Conservation (phyloP, 768 basidiomycete genomes). For the Dendrothele bispora region DNA sequence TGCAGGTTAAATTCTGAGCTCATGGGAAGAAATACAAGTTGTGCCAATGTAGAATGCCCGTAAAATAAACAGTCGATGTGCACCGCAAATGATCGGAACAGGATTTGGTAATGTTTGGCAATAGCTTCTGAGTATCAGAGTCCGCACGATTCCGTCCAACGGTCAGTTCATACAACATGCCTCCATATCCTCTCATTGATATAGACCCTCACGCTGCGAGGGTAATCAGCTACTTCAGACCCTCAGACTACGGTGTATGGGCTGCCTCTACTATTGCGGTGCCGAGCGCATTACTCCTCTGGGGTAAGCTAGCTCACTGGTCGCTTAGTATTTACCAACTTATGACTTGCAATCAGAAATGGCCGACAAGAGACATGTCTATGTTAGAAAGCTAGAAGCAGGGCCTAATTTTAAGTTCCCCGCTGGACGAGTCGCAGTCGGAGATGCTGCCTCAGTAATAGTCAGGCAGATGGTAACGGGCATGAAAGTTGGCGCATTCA, state of each 20-base stretch:
- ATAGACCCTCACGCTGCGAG: conserved; percentile 86
- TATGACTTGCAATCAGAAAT: conserved; percentile 42
- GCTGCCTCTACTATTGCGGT: conserved; percentile 77
- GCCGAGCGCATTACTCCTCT: conserved; percentile 77
- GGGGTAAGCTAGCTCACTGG: conserved; percentile 55
- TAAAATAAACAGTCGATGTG: no score
- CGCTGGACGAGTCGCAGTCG: neutral
- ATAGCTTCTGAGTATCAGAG: conserved; percentile 29
- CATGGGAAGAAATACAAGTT: no score
- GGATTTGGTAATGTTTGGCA: no score
- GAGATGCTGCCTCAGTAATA: neutral
- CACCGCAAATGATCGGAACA: no score
- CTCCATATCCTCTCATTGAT: conserved; percentile 90
- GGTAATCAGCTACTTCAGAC: conserved; percentile 86
- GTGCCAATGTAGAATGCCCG: no score
- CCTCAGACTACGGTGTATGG: conserved; percentile 86
- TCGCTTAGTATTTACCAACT: neutral
- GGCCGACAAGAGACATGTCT: conserved; percentile 43
- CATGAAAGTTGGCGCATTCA: conserved; percentile 58
- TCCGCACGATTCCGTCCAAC: neutral
- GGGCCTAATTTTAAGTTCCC: neutral
- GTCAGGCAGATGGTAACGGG: conserved; percentile 31
- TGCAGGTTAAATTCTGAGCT: no score
- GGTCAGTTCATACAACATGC: conserved; percentile 35
- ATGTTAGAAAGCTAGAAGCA: neutral